Conservation (phyloP, 2,329 filamentous ascomycete species). For the Alternaria arbusti region DNA sequence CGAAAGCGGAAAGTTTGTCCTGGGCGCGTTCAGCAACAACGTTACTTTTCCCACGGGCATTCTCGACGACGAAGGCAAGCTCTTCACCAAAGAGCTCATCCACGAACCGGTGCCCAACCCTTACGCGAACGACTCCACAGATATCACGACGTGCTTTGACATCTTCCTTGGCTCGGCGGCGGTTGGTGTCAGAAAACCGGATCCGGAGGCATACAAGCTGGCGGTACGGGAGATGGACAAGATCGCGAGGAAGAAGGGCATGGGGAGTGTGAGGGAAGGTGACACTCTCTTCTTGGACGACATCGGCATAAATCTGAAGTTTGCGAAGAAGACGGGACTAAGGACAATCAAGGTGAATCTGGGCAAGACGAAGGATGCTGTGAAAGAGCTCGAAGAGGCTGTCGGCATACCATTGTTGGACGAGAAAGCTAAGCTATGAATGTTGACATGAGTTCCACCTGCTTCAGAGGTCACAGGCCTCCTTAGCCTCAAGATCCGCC, state of each 20-base stretch:
- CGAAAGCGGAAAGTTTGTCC: slow-evolving; percentile 45
- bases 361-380: slow-evolving; percentile 79
- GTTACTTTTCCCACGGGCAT: slow-evolving; percentile 82
- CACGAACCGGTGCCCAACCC: slow-evolving; percentile 28
- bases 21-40: slow-evolving; percentile 90
- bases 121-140: slow-evolving; percentile 43
- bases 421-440: slow-evolving; percentile 38
- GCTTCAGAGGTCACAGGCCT: background rate
- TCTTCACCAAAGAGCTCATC: slow-evolving; percentile 46
- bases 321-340: slow-evolving; percentile 75
- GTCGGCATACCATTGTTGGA: slow-evolving; percentile 72
- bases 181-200: slow-evolving; percentile 85
- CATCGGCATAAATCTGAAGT: slow-evolving; percentile 91
- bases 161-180: slow-evolving; percentile 88
- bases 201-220: slow-evolving; percentile 78
- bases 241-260: slow-evolving; percentile 63
- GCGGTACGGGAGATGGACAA: slow-evolving; percentile 71
- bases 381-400: slow-evolving; percentile 77
- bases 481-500: background rate
- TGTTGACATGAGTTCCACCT: background rate
- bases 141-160: slow-evolving; percentile 75
- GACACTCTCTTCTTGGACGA: slow-evolving; percentile 92
- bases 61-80: slow-evolving; percentile 62
- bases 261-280: slow-evolving; percentile 60
- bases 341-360: slow-evolving; percentile 83